Conservation (phyloP, 139 green algal genomes). For the Chlorella sp. region DNA sequence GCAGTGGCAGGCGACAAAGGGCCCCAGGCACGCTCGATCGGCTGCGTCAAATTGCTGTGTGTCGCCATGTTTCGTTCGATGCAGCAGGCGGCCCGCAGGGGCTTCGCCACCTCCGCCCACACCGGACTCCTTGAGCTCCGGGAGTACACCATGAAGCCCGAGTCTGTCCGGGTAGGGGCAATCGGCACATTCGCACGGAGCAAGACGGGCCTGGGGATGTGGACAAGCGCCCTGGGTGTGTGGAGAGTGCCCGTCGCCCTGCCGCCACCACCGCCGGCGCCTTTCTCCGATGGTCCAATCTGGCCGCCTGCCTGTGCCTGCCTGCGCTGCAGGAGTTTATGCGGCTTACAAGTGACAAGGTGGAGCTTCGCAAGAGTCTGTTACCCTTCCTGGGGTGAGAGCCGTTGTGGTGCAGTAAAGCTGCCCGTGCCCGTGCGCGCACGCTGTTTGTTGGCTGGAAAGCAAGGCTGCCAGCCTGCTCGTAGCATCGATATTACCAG, state of each 20-base stretch:
- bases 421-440: too few species aligned
- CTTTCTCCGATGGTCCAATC: not conserved
- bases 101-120: not conserved
- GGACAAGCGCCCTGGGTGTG: too few species aligned
- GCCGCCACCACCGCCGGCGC: not conserved
- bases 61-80: not conserved
- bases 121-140: slow-evolving; percentile 28
- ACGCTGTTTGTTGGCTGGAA: too few species aligned
- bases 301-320: not conserved
- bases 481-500: too few species aligned
- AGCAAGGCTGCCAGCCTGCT: too few species aligned
- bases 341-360: slow-evolving; percentile 10
- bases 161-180: slow-evolving; percentile 15
- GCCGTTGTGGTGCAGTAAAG: not conserved
- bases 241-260: too few species aligned
- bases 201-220: too few species aligned
- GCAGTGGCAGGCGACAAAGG: too few species aligned
- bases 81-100: too few species aligned
- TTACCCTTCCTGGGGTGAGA: slow-evolving; percentile 48
- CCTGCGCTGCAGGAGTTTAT: slow-evolving; percentile 37
- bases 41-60: not conserved
- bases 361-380: slow-evolving; percentile 37
- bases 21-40: not conserved
- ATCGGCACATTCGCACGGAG: too few species aligned
- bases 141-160: slow-evolving; percentile 39